Conservation (phyloP, 73 alveolate genomes). For the Diophrys appendiculata region DNA sequence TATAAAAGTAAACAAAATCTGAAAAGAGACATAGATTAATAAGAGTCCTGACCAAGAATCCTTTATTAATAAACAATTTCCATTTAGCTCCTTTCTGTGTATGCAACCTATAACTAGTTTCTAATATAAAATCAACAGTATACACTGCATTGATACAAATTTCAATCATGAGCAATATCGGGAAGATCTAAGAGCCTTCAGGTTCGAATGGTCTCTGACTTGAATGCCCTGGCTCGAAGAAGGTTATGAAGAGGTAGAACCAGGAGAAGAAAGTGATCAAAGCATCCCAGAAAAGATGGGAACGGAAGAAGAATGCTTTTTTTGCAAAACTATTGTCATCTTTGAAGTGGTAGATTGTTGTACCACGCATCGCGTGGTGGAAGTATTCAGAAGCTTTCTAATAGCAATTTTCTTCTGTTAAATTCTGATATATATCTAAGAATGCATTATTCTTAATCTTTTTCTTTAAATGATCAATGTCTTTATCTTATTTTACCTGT, state of each 20-base stretch:
- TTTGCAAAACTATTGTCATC: background rate
- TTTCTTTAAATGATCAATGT: too few relatives aligned
- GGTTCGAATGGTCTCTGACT: background rate
- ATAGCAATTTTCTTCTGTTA: background rate
- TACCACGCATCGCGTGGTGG: conserved; percentile 1
- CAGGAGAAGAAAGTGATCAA: conserved; percentile 7
- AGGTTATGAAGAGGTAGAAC: conserved; percentile 16
- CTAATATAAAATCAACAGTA: conserved; percentile 3
- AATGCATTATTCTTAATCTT: too few relatives aligned
- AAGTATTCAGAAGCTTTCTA: background rate
- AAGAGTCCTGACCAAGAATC: background rate
- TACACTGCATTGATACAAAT: background rate
- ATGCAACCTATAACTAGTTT: background rate
- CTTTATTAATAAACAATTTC: background rate
- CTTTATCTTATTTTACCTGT: too few relatives aligned
- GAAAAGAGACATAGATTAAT: background rate
- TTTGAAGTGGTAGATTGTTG: background rate
- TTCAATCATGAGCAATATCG: background rate
- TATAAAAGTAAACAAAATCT: background rate
- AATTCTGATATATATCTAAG: conserved; percentile 15
- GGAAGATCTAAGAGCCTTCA: background rate
- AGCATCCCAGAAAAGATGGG: background rate
- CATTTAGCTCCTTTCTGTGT: background rate
- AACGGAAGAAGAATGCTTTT: background rate
- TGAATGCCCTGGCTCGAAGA: conserved; percentile 24